Evolutionary conservation across 2,329 filamentous ascomycete species (phyloP).

Genomic region (Arthrobotrys pseudoclavata): DNA sequence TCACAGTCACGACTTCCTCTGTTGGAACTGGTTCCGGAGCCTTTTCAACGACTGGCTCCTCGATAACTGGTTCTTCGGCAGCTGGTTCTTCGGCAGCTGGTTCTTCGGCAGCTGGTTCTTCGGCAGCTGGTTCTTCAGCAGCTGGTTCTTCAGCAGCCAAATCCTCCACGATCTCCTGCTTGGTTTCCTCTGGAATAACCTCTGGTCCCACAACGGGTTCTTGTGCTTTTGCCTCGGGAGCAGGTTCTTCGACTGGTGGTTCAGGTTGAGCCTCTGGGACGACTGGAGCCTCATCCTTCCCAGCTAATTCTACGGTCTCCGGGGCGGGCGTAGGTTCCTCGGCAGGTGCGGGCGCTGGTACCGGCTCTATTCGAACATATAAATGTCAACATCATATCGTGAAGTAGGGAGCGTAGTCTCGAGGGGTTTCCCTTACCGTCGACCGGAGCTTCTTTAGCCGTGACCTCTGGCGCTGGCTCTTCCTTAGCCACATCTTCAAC

Average conservation of each 20-base stretch:
- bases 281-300: conserved; percentile 33
- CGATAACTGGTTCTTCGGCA: conserved; percentile 5
- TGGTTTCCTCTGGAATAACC: conserved; percentile 5
- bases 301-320: conserved; percentile 39
- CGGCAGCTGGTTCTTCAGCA: conserved; percentile 18
- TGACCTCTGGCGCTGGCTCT: conserved; percentile 10
- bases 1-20: not conserved
- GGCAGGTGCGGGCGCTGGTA: conserved; percentile 16
- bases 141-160: conserved; percentile 23
- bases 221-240: conserved; percentile 25
- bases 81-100: conserved; percentile 18
- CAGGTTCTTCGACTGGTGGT: conserved; percentile 31
- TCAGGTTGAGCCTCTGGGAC: conserved; percentile 37
- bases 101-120: conserved; percentile 3
- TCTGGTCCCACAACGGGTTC: conserved; percentile 32
- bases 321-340: conserved; percentile 32
- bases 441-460: conserved; percentile 28
- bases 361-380: conserved; percentile 29
- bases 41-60: not conserved
- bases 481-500: conserved; percentile 49
- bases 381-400: conserved; percentile 29
- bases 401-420: not conserved
- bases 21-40: not conserved
- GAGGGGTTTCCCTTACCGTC: conserved; percentile 31
- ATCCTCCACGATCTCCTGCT: conserved; percentile 21